Percentiles rank a stretch among this genome's conserved stretches.
These are phyloP conservation scores for Dalechampia spathulata DNA, from an alignment of 441 rosid species.

Conservation along the genomic window DNA sequence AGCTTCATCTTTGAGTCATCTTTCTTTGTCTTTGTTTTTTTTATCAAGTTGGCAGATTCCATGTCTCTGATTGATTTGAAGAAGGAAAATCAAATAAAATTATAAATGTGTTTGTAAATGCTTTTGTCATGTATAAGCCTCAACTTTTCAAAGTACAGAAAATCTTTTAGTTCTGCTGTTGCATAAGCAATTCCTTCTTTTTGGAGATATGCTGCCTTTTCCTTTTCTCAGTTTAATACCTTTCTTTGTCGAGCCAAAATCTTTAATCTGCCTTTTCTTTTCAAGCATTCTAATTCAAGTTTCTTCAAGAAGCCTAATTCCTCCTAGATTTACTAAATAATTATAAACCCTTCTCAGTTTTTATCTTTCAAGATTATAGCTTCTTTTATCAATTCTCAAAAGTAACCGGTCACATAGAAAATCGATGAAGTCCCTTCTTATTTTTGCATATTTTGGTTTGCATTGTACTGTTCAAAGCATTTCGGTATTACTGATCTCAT, in stretches of 20 bases:
- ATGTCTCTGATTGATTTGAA: constrained; percentile 1
- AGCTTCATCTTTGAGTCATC: constrained; percentile 31
- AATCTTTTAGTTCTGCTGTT: constrained; percentile 17
- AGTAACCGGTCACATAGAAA: too few relatives aligned
- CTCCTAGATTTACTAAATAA: not conserved
- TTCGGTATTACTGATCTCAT: not conserved
- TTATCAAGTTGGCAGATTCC: constrained; percentile 14
- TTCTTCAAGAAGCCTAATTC: constrained; percentile 23
- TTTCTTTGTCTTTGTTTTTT: not conserved
- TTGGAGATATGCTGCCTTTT: constrained; percentile 21
- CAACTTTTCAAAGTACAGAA: constrained; percentile 28
- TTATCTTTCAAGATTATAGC: constrained; percentile 1
- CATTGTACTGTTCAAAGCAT: not conserved
- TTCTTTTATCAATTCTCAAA: not conserved
- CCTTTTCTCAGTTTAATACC: constrained; percentile 1
- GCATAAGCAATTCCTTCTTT: constrained; percentile 14
- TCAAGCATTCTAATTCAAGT: constrained; percentile 10
- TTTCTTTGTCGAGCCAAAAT: not conserved
- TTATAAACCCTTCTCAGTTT: not conserved
- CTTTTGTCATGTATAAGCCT: constrained; percentile 48
- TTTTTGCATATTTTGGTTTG: not conserved
- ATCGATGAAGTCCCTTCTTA: not conserved
- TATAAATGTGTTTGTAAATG: constrained; percentile 17
- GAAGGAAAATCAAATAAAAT: not conserved
- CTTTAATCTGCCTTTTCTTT: constrained; percentile 12